phyloP scores from a whole-genome alignment of 1,284 basidiomycete genomes.

The Hypsizygus ulmarius region DNA sequence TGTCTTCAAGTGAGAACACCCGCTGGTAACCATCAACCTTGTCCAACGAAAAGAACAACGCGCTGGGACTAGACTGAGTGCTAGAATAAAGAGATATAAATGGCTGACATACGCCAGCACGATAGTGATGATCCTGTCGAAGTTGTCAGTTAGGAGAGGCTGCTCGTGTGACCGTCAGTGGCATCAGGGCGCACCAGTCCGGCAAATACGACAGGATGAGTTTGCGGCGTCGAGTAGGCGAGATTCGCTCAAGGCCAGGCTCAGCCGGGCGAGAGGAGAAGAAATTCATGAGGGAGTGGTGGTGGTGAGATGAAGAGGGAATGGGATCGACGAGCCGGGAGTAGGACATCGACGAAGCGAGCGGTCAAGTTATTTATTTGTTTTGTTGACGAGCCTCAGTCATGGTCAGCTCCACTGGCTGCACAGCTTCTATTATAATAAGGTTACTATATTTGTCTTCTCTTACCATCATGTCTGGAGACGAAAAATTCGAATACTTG shows the following conservation, averaged over 20 bases:
- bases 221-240: slow-evolving; percentile 34
- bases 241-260: slow-evolving; percentile 23
- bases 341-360: slow-evolving; percentile 18
- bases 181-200: slow-evolving; percentile 56
- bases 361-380: background rate
- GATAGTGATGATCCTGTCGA: slow-evolving; percentile 63
- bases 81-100: background rate
- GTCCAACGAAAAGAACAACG: slow-evolving; percentile 67
- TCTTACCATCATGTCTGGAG: too few relatives aligned
- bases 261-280: slow-evolving; percentile 19
- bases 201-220: slow-evolving; percentile 63
- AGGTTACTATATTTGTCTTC: slow-evolving; percentile 4
- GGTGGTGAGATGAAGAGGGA: slow-evolving; percentile 6
- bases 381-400: slow-evolving; percentile 1
- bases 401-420: too few relatives aligned
- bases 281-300: slow-evolving; percentile 12
- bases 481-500: slow-evolving; percentile 40
- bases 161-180: background rate
- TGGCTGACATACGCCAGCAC: slow-evolving; percentile 57
- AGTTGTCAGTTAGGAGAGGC: slow-evolving; percentile 4
- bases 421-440: background rate
- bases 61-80: slow-evolving; percentile 38
- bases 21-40: slow-evolving; percentile 79
- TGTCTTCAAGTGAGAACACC: slow-evolving; percentile 80
- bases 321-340: slow-evolving; percentile 15